A percentile compares a stretch with the other conserved stretches of the same genome.
Evolutionary conservation across 1,284 basidiomycete genomes (phyloP).

Genomic region (Pseudozyma thailandica): DNA sequence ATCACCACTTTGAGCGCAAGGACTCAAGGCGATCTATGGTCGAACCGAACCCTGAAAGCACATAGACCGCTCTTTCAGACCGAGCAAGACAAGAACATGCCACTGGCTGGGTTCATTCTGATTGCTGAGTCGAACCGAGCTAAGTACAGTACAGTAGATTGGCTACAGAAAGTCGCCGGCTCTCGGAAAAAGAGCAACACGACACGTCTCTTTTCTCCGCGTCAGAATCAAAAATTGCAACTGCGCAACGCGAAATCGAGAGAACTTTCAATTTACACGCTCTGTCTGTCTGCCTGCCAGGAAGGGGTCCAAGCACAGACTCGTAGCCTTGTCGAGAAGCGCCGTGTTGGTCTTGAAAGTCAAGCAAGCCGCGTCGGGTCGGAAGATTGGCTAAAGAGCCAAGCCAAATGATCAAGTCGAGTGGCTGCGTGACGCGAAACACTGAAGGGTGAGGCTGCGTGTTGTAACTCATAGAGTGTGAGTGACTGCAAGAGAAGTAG

Average conservation of each 20-base stretch:
- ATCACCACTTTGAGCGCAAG: too few species aligned
- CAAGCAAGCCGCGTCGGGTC: background rate
- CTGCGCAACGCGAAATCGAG: slow-evolving; percentile 4
- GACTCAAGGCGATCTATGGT: too few species aligned
- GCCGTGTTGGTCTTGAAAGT: background rate
- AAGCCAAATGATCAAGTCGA: background rate
- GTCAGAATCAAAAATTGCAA: background rate
- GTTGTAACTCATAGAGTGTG: too few species aligned
- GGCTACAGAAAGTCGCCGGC: background rate
- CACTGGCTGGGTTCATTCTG: too few species aligned
- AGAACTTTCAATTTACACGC: slow-evolving; percentile 6
- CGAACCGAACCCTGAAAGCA: too few species aligned
- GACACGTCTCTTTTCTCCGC: slow-evolving; percentile 11
- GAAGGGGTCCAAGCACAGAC: slow-evolving; percentile 8
- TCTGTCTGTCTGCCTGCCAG: background rate
- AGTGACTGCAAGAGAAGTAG: too few species aligned
- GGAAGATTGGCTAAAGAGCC: background rate
- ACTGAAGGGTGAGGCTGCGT: slow-evolving; percentile 1
- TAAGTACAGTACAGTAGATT: background rate
- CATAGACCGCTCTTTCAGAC: too few species aligned
- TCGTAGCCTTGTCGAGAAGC: background rate
- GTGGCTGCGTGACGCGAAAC: slow-evolving; percentile 24
- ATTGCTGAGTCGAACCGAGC: too few species aligned
- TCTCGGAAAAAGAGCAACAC: slow-evolving; percentile 2
- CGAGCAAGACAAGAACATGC: too few species aligned